These are phyloP conservation scores for Solioccasus polychromus DNA, from an alignment of 768 basidiomycete genomes.

Conservation along the genomic window DNA sequence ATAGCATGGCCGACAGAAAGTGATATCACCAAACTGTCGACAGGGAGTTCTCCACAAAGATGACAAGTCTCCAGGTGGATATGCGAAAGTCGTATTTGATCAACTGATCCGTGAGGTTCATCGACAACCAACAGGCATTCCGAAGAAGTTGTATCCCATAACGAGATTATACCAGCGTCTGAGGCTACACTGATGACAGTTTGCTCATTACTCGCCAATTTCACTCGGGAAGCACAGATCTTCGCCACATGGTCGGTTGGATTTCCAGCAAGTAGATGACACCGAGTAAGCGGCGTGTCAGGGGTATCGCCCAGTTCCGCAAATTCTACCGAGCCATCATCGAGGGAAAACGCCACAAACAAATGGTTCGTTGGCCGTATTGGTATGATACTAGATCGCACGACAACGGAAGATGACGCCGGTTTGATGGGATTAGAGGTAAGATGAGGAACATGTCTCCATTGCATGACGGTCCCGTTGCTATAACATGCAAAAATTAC, in stretches of 20 bases:
- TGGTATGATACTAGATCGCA: slow-evolving; percentile 49
- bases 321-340: slow-evolving; percentile 68
- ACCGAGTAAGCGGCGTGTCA: slow-evolving; percentile 41
- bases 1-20: slow-evolving; percentile 66
- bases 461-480: slow-evolving; percentile 56
- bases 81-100: slow-evolving; percentile 57
- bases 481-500: slow-evolving; percentile 53
- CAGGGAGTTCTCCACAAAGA: slow-evolving; percentile 65
- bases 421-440: slow-evolving; percentile 39
- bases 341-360: slow-evolving; percentile 56
- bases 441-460: slow-evolving; percentile 32
- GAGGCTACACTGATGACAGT: slow-evolving; percentile 62
- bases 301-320: slow-evolving; percentile 48
- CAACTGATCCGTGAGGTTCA: slow-evolving; percentile 55
- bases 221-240: slow-evolving; percentile 51
- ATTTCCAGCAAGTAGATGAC: slow-evolving; percentile 57
- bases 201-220: slow-evolving; percentile 48
- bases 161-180: slow-evolving; percentile 62
- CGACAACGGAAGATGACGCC: slow-evolving; percentile 41
- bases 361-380: slow-evolving; percentile 44
- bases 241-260: slow-evolving; percentile 50
- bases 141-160: slow-evolving; percentile 72
- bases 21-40: slow-evolving; percentile 63
- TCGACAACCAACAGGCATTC: slow-evolving; percentile 64
- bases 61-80: slow-evolving; percentile 56